phyloP scores from a whole-genome alignment of 1,284 basidiomycete genomes.

The Leucocoprinus gongylophorus region DNA sequence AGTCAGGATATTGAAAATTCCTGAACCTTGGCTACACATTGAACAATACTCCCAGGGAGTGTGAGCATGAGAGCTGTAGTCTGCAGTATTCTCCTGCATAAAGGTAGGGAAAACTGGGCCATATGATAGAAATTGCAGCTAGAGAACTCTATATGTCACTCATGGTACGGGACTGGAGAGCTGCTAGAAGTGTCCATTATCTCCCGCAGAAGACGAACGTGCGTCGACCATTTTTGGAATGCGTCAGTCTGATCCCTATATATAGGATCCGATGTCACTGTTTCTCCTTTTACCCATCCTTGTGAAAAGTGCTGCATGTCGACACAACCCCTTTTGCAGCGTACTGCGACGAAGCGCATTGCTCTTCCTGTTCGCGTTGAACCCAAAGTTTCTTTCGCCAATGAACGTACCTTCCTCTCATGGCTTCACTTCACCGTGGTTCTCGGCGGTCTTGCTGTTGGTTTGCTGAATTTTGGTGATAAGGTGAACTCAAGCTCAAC shows the following conservation, averaged over 20 bases:
- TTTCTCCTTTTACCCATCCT: slow-evolving; percentile 10
- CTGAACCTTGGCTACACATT: too few species aligned
- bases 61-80: too few species aligned
- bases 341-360: slow-evolving; percentile 92
- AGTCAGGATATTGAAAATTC: too few species aligned
- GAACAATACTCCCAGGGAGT: too few species aligned
- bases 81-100: too few species aligned
- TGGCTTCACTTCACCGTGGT: slow-evolving; percentile 97
- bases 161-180: too few species aligned
- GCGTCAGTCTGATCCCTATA: slow-evolving; percentile 14
- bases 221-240: slow-evolving; percentile 15
- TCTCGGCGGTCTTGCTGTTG: slow-evolving; percentile 89
- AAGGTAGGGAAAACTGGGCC: too few species aligned
- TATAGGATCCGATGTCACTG: slow-evolving; percentile 12
- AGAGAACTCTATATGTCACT: background rate
- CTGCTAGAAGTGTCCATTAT: too few species aligned
- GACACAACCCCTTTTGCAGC: slow-evolving; percentile 94
- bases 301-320: slow-evolving; percentile 66
- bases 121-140: too few species aligned
- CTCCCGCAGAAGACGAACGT: slow-evolving; percentile 27
- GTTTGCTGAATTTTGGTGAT: slow-evolving; percentile 95
- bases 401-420: slow-evolving; percentile 92
- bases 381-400: slow-evolving; percentile 93
- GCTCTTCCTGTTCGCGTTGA: slow-evolving; percentile 92
- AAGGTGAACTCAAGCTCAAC: slow-evolving; percentile 45